Percentiles rank a stretch among this genome's conserved stretches.
phyloP scores from a whole-genome alignment of 116 monocot species.

The Papilionanthe hybrid region DNA sequence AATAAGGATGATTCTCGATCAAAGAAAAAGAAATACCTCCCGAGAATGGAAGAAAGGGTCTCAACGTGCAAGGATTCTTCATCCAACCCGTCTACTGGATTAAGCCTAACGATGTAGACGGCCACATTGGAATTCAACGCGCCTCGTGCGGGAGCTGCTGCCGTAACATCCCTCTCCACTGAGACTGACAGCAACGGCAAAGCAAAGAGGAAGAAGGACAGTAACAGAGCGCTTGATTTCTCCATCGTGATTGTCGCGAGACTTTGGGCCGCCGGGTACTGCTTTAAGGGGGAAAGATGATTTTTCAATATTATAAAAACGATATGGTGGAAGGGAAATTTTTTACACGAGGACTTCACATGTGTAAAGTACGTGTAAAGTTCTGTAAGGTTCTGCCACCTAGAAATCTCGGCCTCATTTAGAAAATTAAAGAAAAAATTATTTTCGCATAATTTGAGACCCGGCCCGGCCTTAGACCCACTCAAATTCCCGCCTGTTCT shows the following conservation, averaged over 20 bases:
- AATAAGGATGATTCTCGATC: background rate
- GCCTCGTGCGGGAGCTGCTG: background rate
- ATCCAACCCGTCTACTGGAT: background rate
- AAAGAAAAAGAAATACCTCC: background rate
- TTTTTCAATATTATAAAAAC: background rate
- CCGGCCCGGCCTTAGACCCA: too few relatives aligned
- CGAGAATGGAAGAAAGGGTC: slow-evolving; percentile 1
- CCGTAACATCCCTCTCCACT: background rate
- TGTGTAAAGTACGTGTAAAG: too few relatives aligned
- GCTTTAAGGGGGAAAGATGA: background rate
- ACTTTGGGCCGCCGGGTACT: background rate
- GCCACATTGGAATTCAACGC: background rate
- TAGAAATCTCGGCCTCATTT: too few relatives aligned
- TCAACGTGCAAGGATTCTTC: background rate
- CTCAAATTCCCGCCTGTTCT: too few relatives aligned
- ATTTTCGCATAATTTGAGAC: too few relatives aligned
- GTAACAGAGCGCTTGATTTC: background rate
- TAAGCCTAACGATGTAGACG: background rate
- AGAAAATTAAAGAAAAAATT: too few relatives aligned
- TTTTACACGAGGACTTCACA: too few relatives aligned
- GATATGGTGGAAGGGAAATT: background rate
- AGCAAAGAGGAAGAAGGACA: background rate
- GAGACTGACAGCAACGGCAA: background rate
- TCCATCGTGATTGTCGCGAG: background rate
- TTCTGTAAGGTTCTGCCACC: too few relatives aligned